Base-by-base conservation (phyloP, 352 stramenopile genomes). In the Pythium utonaiense region DNA sequence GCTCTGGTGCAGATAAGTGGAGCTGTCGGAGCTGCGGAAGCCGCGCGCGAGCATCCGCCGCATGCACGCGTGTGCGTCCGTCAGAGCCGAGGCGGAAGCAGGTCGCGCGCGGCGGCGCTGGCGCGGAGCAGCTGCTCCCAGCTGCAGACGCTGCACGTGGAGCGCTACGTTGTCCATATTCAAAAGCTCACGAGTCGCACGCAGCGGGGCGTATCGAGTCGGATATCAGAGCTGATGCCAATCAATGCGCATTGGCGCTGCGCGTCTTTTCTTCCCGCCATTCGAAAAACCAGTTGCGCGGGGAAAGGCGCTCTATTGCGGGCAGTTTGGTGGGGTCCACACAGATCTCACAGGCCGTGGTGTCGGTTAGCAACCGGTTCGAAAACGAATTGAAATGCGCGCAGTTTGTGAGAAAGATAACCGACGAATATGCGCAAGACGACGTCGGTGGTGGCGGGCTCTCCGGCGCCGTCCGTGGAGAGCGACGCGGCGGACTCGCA, bases 21-120 rank as follows among this genome's bases (percentile, higher is more conserved):
- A 22, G 49, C 30, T 24, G 31, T 58, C 63, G 27, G 41, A 13
- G 61, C 71, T 76, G 31, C 75, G 64, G 64, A 85, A 70, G 22
- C 69, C 67, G 25, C 64, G 60, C 8, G 83, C 57, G 25, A 87
- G 49, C 0, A 65, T 22, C 8, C 44, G 47, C 9, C 65, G 68
- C 45, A 82, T 53, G 45, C n/a, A 36, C 24, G 28, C 24, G 17
- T 53, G 45, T 1, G 45, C 10, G 49, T 40, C 19, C 17, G 34
- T 5, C 8, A 19, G 22, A 25, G 14, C n/a, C 0, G n/a, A 28
- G 40, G 40, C 40, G 2, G 17, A 17, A 3, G 10, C 21, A 14
- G 40, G 40, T 3, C 40, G 40, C 40, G 40, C 40, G 40, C 40
- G 40, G 16, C 27, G 22, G 5, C 28, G 34, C 51, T 47, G 30